A percentile compares a stretch with the other conserved stretches of the same genome.
Evolutionary conservation across 495 filamentous ascomycete genomes (phyloP).

Genomic region (Podospora pseudoanserina): DNA sequence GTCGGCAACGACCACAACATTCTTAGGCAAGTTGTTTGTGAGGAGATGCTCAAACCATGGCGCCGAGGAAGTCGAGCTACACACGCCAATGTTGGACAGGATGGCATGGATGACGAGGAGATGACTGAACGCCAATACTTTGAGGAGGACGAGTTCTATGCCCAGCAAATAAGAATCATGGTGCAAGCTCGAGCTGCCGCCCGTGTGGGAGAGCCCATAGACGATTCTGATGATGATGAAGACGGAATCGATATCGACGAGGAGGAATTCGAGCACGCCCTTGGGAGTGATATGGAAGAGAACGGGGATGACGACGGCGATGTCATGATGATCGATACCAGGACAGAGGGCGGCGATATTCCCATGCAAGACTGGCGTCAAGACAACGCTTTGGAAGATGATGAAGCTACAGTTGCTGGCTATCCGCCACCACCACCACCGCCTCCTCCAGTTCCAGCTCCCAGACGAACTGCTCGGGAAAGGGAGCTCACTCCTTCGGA

Average conservation of each 20-base stretch:
- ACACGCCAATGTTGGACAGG: conserved; percentile 77
- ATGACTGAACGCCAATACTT: conserved; percentile 35
- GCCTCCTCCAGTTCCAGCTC: conserved; percentile 47
- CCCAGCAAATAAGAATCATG: conserved; percentile 32
- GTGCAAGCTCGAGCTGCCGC: conserved; percentile 43
- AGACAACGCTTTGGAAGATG: conserved; percentile 50
- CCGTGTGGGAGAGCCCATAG: conserved; percentile 54
- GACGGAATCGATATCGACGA: conserved; percentile 64
- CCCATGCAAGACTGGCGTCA: conserved; percentile 52
- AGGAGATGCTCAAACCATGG: conserved; percentile 87
- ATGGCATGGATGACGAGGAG: conserved; percentile 89
- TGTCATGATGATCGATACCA: conserved; percentile 45
- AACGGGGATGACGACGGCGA: conserved; percentile 52
- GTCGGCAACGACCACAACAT: conserved; percentile 77
- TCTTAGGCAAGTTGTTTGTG: conserved; percentile 75
- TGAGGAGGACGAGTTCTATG: conserved; percentile 28
- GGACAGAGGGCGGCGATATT: conserved; percentile 50
- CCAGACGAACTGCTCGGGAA: conserved; percentile 39
- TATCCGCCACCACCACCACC: conserved; percentile 64
- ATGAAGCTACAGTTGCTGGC: conserved; percentile 67
- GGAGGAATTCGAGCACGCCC: conserved; percentile 34
- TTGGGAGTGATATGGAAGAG: conserved; percentile 43
- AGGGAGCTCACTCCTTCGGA: conserved; percentile 58
- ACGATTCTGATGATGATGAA: conserved; percentile 64
- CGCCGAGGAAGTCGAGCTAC: conserved; percentile 77